A percentile compares a stretch with the other conserved stretches of the same genome.
Evolutionary conservation across 768 basidiomycete genomes (phyloP).

Genomic region (Tylopilus plumbeoviolaceoides): DNA sequence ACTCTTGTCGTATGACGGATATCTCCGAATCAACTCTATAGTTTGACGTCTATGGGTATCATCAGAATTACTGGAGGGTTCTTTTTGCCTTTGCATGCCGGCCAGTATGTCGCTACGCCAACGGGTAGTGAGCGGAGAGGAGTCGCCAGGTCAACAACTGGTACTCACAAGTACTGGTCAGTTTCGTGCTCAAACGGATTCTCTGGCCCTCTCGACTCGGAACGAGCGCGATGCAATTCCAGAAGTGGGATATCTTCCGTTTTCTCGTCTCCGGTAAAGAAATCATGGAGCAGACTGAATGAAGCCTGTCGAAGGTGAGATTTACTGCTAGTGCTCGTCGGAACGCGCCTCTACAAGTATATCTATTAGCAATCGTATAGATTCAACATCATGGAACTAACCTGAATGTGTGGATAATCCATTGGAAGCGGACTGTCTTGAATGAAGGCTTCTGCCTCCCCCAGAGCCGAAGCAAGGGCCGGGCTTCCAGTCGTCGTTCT

Average conservation of each 20-base stretch:
- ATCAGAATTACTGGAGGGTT: conserved; percentile 48
- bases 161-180: conserved; percentile 69
- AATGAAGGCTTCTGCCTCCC: conserved; percentile 73
- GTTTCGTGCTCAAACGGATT: conserved; percentile 52
- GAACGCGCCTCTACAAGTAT: conserved; percentile 4
- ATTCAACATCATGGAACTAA: conserved; percentile 16
- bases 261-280: conserved; percentile 57
- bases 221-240: conserved; percentile 41
- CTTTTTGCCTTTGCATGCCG: conserved; percentile 46
- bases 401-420: conserved; percentile 25
- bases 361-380: conserved; percentile 11
- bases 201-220: conserved; percentile 28
- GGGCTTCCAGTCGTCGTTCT: conserved; percentile 66
- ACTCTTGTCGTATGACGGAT: conserved; percentile 86
- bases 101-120: conserved; percentile 61
- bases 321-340: conserved; percentile 25
- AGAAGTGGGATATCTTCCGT: conserved; percentile 56
- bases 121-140: conserved; percentile 2
- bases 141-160: background rate
- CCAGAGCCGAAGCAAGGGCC: conserved; percentile 71
- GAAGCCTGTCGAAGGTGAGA: conserved; percentile 52
- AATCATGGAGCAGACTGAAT: conserved; percentile 54
- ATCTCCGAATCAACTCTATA: conserved; percentile 82
- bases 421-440: conserved; percentile 48
- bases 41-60: conserved; percentile 68